Conservation (phyloP, 2,329 filamentous ascomycete genomes). For the Cyphellophora attinorum region DNA sequence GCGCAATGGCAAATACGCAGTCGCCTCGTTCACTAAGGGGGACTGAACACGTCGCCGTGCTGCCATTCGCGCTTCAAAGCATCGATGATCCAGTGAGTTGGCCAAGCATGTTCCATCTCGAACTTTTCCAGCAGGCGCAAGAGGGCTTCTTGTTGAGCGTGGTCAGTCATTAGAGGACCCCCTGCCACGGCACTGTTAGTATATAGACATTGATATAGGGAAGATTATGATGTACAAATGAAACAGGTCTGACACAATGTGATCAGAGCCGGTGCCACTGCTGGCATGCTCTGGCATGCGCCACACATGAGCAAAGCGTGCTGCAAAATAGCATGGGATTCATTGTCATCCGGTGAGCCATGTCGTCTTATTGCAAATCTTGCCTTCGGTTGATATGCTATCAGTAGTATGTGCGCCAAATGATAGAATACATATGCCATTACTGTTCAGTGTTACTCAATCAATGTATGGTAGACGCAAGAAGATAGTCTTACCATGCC, state of each 20-base stretch:
- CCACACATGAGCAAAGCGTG: slow-evolving; percentile 1
- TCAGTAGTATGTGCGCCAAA: not conserved
- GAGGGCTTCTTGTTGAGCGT: not conserved
- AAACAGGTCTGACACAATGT: not conserved
- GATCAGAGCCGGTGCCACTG: not conserved
- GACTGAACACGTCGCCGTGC: not conserved
- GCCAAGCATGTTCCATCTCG: not conserved
- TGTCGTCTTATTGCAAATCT: slow-evolving; percentile 1
- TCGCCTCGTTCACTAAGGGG: not conserved
- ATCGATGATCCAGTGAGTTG: not conserved
- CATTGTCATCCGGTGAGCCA: not conserved
- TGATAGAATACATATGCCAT: not conserved
- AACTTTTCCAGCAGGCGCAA: not conserved
- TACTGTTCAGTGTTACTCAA: slow-evolving; percentile 1
- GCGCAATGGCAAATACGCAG: not conserved
- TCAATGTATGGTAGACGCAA: not conserved
- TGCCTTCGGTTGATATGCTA: not conserved
- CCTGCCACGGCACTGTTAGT: too few relatives aligned
- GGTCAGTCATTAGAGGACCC: not conserved
- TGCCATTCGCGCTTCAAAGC: not conserved
- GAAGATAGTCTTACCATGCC: not conserved
- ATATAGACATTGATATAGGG: too few relatives aligned
- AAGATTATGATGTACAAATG: not conserved
- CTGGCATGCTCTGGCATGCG: not conserved
- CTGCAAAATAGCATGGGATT: not conserved